Percentiles rank a stretch among this genome's conserved stretches.
Conservation (phyloP, 106 monocot genomes). For the Dioscorea dumetorum region DNA sequence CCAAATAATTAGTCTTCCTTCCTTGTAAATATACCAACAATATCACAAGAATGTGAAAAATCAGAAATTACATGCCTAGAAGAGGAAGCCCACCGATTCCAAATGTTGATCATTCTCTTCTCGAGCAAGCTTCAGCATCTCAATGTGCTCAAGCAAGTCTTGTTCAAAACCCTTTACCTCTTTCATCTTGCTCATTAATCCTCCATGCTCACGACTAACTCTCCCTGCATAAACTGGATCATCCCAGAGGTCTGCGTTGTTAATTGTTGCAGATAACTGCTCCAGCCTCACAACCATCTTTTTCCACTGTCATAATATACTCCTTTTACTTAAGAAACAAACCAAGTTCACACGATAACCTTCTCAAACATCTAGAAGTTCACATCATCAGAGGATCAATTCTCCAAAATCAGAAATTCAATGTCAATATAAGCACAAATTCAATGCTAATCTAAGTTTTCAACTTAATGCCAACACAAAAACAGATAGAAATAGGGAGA, state of each 20-base stretch:
- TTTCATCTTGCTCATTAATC: slow-evolving; percentile 76
- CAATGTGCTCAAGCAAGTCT: slow-evolving; percentile 87
- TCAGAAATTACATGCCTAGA: slow-evolving; percentile 25
- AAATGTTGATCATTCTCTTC: slow-evolving; percentile 82
- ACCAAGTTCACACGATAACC: background rate
- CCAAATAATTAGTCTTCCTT: too few species aligned
- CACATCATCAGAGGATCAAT: too few species aligned
- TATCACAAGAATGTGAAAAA: background rate
- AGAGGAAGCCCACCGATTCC: slow-evolving; percentile 58
- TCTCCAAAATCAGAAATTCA: too few species aligned
- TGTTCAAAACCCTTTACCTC: slow-evolving; percentile 72
- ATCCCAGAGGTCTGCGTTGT: slow-evolving; percentile 85
- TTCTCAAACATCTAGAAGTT: too few species aligned
- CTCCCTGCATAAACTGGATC: slow-evolving; percentile 78
- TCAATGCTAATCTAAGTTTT: too few species aligned
- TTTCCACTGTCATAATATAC: slow-evolving; percentile 62
- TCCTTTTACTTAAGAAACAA: background rate
- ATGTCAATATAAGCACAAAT: too few species aligned
- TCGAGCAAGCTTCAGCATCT: slow-evolving; percentile 86
- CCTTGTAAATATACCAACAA: background rate
- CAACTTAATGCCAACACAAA: too few species aligned
- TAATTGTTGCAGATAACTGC: slow-evolving; percentile 47
- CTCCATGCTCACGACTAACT: slow-evolving; percentile 87
- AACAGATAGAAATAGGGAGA: too few species aligned
- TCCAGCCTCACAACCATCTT: slow-evolving; percentile 54